Base-by-base conservation (phyloP, 345 rosid species). In the Orychophragmus violaceus region DNA sequence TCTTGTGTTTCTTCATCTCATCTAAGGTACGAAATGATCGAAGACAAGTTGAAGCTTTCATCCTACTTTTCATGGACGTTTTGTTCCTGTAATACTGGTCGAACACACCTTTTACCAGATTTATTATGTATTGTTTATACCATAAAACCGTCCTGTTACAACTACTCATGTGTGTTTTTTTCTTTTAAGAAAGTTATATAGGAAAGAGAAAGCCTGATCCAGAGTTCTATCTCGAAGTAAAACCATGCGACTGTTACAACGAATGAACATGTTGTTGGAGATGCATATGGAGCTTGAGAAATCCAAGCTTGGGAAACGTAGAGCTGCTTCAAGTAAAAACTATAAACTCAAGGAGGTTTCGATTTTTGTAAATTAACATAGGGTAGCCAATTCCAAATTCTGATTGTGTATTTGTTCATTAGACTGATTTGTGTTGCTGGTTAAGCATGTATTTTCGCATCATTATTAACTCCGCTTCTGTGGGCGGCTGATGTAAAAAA, bases 171-270 rank as follows among this genome's bases (percentile, higher is more conserved):
- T 77, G 25, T 74, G 22, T 59, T 72, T 9, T 8, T 22, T 17
- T 18, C 24, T 6, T 29, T 21, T n/a, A n/a, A n/a, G n/a, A n/a
- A n/a, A n/a, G n/a, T n/a, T n/a, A 21, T 70, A 68, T 32, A 93
- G 97, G 98, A 45, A 93, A 85, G 77, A 90, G 97, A 81, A 90
- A 93, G 80, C 98, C 98, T 64, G 90, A 93, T 72, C 91, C 74
- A 55, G 82, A 80, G 42, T 84, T 83, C 75, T 90, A 80, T 72
- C 69, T 76, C 39, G 69, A 81, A 54, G 90, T 90, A 57, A 85
- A 93, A 66, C 85, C 98, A 48, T 64, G 61, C 21, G 74, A 77
- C 78, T 90, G 98, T 72, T 80, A 66, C 85, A 84, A 55, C 73
- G 88, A 48, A 83, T 89, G 94, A 79, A 84, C 32, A 82, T 89